Percentiles rank a stretch among this genome's conserved stretches.
phyloP scores from a whole-genome alignment of 2,329 filamentous ascomycete species.

The Botryotinia narcissicola region DNA sequence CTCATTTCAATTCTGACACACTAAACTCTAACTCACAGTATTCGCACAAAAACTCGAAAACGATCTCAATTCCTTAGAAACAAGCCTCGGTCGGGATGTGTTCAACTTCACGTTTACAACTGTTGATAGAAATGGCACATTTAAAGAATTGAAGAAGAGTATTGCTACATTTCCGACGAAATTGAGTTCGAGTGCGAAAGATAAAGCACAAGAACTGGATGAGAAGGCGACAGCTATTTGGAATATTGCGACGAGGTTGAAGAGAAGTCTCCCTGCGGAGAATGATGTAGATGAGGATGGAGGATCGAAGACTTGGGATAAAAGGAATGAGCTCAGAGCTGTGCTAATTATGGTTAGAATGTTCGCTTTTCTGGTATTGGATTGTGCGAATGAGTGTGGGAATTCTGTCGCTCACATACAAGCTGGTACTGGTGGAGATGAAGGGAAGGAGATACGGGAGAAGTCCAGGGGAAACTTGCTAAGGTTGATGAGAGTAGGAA shows the following conservation, averaged over 20 bases:
- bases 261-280: conserved; percentile 34
- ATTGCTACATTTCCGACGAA: conserved; percentile 40
- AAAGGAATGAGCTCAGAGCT: neutral
- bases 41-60: conserved; percentile 9
- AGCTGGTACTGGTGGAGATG: too few relatives aligned
- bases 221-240: conserved; percentile 57
- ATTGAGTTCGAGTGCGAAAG: conserved; percentile 31
- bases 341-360: conserved; percentile 43
- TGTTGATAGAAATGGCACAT: neutral
- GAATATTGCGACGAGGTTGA: conserved; percentile 61
- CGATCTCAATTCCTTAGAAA: neutral
- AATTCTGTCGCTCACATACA: neutral
- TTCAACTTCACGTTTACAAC: conserved; percentile 7
- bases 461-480: conserved; percentile 43
- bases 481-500: conserved; percentile 63
- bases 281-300: conserved; percentile 24
- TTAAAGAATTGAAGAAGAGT: conserved; percentile 40
- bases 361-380: conserved; percentile 67
- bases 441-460: conserved; percentile 29
- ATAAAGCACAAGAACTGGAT: conserved; percentile 50
- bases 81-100: neutral
- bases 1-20: neutral
- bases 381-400: conserved; percentile 47
- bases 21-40: neutral
- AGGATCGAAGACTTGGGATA: neutral